Conservation (phyloP, 345 rosid genomes). For the Euphorbia peplus region DNA sequence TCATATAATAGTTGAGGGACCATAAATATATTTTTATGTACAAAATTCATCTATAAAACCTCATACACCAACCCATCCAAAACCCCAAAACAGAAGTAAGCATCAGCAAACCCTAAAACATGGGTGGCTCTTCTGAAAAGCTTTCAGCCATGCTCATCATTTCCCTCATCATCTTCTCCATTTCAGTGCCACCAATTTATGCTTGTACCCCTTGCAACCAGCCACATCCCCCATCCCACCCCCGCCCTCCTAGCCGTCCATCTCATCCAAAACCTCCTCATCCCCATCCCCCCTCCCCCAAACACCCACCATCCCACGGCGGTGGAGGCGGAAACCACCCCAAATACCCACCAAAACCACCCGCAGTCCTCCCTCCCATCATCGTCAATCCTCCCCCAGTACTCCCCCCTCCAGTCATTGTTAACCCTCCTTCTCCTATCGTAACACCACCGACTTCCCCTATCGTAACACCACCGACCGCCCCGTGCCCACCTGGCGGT, state of each 20-base stretch:
- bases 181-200: conserved; percentile 50
- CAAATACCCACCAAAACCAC: conserved; percentile 26
- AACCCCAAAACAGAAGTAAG: conserved; percentile 9
- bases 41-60: conserved; percentile 32
- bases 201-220: conserved; percentile 55
- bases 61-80: not conserved
- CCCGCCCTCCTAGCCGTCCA: conserved; percentile 18
- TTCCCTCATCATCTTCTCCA: conserved; percentile 39
- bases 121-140: conserved; percentile 34
- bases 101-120: conserved; percentile 29
- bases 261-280: conserved; percentile 30
- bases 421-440: conserved; percentile 16
- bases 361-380: conserved; percentile 39
- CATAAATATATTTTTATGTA: no score
- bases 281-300: conserved; percentile 40
- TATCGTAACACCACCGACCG: conserved; percentile 34
- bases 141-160: conserved; percentile 41
- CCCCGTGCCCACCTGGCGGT: conserved; percentile 33
- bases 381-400: conserved; percentile 26
- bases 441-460: conserved; percentile 46
- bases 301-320: conserved; percentile 55
- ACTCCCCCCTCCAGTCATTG: conserved; percentile 5
- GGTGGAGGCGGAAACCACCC: conserved; percentile 29
- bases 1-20: no score
- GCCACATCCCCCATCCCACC: conserved; percentile 38